Percentiles rank a stretch among this genome's conserved stretches.
These are phyloP conservation scores for Hanseniaspora osmophila DNA, from an alignment of 805 yeast genomes.

Conservation along the genomic window DNA sequence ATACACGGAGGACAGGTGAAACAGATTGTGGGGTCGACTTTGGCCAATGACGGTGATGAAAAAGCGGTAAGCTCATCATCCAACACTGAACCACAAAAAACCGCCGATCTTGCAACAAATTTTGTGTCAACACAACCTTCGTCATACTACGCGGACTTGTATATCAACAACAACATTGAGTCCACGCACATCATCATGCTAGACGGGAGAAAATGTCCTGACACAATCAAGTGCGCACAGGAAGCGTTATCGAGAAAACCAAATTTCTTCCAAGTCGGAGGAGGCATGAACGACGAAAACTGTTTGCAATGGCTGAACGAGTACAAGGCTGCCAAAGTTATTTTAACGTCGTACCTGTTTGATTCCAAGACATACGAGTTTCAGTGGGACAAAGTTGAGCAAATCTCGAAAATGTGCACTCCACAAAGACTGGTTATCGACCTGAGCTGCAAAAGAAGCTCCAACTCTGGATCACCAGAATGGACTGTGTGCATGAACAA, in stretches of 20 bases:
- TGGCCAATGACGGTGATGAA: conserved; percentile 33
- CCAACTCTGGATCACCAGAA: conserved; percentile 16
- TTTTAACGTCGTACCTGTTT: conserved; percentile 85
- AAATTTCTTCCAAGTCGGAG: conserved; percentile 67
- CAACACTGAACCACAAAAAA: conserved; percentile 19
- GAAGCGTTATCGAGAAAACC: conserved; percentile 72
- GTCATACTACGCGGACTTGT: conserved; percentile 58
- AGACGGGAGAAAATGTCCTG: conserved; percentile 59
- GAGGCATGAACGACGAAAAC: conserved; percentile 70
- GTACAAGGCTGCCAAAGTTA: conserved; percentile 68
- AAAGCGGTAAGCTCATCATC: neutral
- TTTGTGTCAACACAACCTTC: conserved; percentile 68
- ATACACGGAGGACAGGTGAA: conserved; percentile 90
- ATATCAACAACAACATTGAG: conserved; percentile 37
- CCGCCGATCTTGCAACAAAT: conserved; percentile 38
- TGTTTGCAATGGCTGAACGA: conserved; percentile 64
- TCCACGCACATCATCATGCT: conserved; percentile 92
- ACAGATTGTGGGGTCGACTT: conserved; percentile 91
- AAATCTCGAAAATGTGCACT: conserved; percentile 45
- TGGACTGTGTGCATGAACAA: conserved; percentile 98
- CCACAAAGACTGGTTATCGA: conserved; percentile 58
- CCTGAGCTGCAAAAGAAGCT: conserved; percentile 57
- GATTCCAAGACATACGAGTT: conserved; percentile 38
- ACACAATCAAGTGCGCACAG: conserved; percentile 43
- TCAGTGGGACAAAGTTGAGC: conserved; percentile 35